Percentiles rank a stretch among this genome's conserved stretches.
These are phyloP conservation scores for Rhododendron molle DNA, from an alignment of 148 eudicot species.

Conservation along the genomic window DNA sequence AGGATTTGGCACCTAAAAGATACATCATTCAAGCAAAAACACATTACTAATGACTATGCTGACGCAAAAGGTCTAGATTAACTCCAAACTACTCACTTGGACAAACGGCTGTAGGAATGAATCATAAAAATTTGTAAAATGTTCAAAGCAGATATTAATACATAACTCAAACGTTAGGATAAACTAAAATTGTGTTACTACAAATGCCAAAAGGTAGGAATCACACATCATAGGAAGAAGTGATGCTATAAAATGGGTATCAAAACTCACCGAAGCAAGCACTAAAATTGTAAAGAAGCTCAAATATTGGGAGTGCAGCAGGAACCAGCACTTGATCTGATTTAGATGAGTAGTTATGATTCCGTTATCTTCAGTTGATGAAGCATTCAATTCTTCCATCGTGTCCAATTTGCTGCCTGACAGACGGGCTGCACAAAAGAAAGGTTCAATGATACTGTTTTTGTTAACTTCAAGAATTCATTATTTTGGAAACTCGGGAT, in stretches of 20 bases:
- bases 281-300: slow-evolving; percentile 78
- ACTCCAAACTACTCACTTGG: not conserved
- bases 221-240: not conserved
- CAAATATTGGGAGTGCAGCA: slow-evolving; percentile 81
- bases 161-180: not conserved
- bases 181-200: not conserved
- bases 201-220: not conserved
- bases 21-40: slow-evolving; percentile 14
- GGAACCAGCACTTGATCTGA: slow-evolving; percentile 64
- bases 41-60: not conserved
- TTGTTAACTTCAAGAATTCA: not conserved
- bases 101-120: not conserved
- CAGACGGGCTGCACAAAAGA: not conserved
- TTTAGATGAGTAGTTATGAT: slow-evolving; percentile 35
- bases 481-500: not conserved
- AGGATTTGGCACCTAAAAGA: slow-evolving; percentile 87
- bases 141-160: not conserved
- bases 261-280: slow-evolving; percentile 87
- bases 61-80: not conserved
- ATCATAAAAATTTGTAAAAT: not conserved
- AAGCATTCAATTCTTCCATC: slow-evolving; percentile 57
- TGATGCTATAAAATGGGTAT: slow-evolving; percentile 4
- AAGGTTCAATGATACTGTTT: not conserved
- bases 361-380: slow-evolving; percentile 49
- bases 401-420: slow-evolving; percentile 68